These are phyloP conservation scores for Lasiodiplodia sp. DNA, from an alignment of 2,329 filamentous ascomycete genomes.

Conservation along the genomic window DNA sequence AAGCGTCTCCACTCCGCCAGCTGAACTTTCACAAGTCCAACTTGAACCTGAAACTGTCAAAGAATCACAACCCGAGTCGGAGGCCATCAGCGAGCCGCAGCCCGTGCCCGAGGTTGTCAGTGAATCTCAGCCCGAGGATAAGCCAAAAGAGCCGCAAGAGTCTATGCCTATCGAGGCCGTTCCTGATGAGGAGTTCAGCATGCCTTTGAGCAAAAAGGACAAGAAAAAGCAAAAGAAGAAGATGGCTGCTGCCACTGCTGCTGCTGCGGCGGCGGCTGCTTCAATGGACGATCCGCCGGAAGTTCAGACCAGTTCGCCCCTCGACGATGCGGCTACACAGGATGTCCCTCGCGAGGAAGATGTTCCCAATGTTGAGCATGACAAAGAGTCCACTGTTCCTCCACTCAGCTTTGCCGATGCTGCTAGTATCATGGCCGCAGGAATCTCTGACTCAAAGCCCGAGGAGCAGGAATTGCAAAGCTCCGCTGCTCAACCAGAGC, in stretches of 20 bases:
- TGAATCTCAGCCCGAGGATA: not conserved
- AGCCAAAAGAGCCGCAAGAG: conserved; percentile 30
- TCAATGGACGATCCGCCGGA: not conserved
- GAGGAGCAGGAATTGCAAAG: not conserved
- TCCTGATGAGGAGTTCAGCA: conserved; percentile 8
- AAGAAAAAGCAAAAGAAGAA: conserved; percentile 34
- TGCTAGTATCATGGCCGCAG: not conserved
- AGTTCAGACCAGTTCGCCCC: not conserved
- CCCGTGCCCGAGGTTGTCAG: not conserved
- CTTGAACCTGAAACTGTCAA: not conserved
- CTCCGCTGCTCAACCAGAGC: not conserved
- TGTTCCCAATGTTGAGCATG: not conserved
- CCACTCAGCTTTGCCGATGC: conserved; percentile 9
- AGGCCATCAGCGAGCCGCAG: no score
- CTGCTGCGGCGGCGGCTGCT: conserved; percentile 14
- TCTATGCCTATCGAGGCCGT: not conserved
- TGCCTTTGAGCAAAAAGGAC: conserved; percentile 31
- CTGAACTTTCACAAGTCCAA: conserved; percentile 1
- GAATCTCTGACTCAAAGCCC: not conserved
- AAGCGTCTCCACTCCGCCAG: conserved; percentile 29
- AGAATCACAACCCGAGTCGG: not conserved
- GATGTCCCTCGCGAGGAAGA: not conserved
- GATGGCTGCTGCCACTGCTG: conserved; percentile 30
- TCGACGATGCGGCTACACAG: not conserved
- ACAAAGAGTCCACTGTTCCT: not conserved